phyloP scores from a whole-genome alignment of 2,329 filamentous ascomycete species.

The Arthrobotrys pseudoclavata region DNA sequence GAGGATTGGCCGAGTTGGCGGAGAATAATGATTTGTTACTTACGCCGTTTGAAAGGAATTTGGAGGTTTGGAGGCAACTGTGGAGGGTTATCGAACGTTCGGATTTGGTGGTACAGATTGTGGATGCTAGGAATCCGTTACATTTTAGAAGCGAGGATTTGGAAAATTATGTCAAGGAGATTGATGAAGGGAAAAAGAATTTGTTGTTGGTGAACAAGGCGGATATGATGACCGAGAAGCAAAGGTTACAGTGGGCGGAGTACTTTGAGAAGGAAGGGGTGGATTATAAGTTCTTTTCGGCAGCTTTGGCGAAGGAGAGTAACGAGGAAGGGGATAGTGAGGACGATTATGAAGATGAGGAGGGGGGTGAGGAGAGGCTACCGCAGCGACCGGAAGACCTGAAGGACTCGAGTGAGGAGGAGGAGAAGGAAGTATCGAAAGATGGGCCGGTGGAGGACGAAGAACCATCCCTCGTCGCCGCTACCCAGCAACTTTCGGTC shows the following conservation, averaged over 20 bases:
- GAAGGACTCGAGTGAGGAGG: constrained; percentile 63
- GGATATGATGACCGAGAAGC: constrained; percentile 94
- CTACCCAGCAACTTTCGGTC: constrained; percentile 59
- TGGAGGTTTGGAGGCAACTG: constrained; percentile 97
- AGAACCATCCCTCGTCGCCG: constrained; percentile 62
- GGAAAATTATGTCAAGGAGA: constrained; percentile 92
- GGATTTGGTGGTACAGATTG: constrained; percentile 96
- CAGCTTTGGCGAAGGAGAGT: constrained; percentile 87
- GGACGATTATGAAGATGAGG: constrained; percentile 69
- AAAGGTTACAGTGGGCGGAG: constrained; percentile 85
- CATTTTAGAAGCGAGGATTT: constrained; percentile 95
- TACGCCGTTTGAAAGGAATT: constrained; percentile 96
- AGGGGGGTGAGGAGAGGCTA: constrained; percentile 70
- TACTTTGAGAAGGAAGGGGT: constrained; percentile 86
- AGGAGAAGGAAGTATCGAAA: constrained; percentile 62
- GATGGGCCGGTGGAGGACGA: constrained; percentile 62
- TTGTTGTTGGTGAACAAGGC: constrained; percentile 96
- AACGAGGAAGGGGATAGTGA: constrained; percentile 69
- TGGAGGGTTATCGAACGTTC: constrained; percentile 98
- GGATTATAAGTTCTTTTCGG: constrained; percentile 96
- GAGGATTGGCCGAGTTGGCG: constrained; percentile 90
- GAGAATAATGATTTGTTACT: constrained; percentile 94
- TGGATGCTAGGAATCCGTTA: constrained; percentile 93
- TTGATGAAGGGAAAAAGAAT: constrained; percentile 89
- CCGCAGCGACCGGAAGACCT: constrained; percentile 68